phyloP scores from a whole-genome alignment of 177 flowering plant genomes.

The Vitis hybrid region DNA sequence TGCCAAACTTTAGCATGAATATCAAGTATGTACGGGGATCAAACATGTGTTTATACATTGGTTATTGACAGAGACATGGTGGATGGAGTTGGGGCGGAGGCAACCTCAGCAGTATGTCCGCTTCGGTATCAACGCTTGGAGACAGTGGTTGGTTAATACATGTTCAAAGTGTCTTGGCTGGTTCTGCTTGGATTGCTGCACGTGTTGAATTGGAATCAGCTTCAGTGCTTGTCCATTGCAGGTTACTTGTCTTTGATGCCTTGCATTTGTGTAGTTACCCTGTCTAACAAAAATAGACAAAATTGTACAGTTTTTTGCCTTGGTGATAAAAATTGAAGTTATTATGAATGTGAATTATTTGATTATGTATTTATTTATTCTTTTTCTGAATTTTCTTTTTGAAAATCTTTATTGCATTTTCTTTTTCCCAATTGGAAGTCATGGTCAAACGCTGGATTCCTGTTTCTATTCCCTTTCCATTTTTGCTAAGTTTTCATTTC shows the following conservation, averaged over 20 bases:
- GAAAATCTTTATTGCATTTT: too few relatives aligned
- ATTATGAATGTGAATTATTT: too few relatives aligned
- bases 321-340: too few relatives aligned
- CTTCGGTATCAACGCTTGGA: conserved; percentile 96
- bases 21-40: neutral
- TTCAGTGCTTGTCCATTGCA: conserved; percentile 98
- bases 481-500: too few relatives aligned
- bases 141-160: conserved; percentile 98
- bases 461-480: too few relatives aligned
- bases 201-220: conserved; percentile 89
- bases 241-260: conserved; percentile 35
- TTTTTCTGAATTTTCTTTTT: too few relatives aligned
- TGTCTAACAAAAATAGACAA: too few relatives aligned
- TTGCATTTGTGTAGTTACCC: neutral
- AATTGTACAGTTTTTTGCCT: neutral
- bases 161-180: conserved; percentile 89
- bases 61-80: conserved; percentile 79
- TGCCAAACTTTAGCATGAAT: neutral
- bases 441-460: too few relatives aligned
- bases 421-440: too few relatives aligned
- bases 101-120: conserved; percentile 98
- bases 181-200: conserved; percentile 99
- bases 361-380: too few relatives aligned
- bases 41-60: conserved; percentile 3
- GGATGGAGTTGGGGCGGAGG: conserved; percentile 99